phyloP scores from a whole-genome alignment of 192 early-diverging fungal species.

The Chytriomyces sp. region DNA sequence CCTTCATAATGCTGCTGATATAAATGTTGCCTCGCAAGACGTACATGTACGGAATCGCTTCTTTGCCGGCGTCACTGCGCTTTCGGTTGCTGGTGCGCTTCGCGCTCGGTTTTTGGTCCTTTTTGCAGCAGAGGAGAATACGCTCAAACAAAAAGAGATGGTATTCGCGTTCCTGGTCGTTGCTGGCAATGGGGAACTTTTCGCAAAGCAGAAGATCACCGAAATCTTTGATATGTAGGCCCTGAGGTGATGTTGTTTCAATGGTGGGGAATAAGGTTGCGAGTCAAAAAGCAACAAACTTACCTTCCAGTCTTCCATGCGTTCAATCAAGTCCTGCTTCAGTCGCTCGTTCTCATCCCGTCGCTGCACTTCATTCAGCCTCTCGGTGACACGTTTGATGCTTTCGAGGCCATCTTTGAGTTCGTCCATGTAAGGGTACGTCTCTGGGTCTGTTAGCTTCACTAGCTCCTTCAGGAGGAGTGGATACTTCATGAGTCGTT shows the following conservation, averaged over 20 bases:
- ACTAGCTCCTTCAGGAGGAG: conserved; percentile 70
- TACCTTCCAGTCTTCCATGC: conserved; percentile 91
- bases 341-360: conserved; percentile 84
- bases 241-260: conserved; percentile 33
- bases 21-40: conserved; percentile 84
- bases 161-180: conserved; percentile 79
- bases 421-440: conserved; percentile 52
- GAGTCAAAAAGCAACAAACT: background rate
- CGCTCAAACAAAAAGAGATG: conserved; percentile 92
- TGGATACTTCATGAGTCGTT: conserved; percentile 98
- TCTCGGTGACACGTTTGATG: conserved; percentile 84
- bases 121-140: conserved; percentile 91
- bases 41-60: conserved; percentile 16
- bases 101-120: conserved; percentile 53
- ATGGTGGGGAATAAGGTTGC: too few relatives aligned
- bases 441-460: conserved; percentile 41
- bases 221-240: conserved; percentile 73
- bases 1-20: conserved; percentile 74
- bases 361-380: conserved; percentile 90
- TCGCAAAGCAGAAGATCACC: conserved; percentile 87
- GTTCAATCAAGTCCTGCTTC: conserved; percentile 76
- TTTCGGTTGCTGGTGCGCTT: conserved; percentile 58
- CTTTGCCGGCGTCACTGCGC: conserved; percentile 55
- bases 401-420: conserved; percentile 68
- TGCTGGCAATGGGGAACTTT: conserved; percentile 80